Conservation (phyloP, 2,329 filamentous ascomycete genomes). For the Onygena corvina region DNA sequence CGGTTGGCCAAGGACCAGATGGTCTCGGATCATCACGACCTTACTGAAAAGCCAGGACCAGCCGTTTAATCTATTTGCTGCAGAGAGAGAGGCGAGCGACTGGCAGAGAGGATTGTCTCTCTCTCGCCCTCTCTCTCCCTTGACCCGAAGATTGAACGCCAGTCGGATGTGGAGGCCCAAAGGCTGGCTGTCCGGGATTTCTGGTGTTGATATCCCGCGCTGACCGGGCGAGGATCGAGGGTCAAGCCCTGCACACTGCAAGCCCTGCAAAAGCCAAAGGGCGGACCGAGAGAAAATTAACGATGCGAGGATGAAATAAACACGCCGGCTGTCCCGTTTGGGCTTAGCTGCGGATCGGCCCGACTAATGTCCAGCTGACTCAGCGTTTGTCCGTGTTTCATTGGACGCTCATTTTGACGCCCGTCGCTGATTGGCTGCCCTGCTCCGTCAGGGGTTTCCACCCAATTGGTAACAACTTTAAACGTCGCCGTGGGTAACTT, state of each 20-base stretch:
- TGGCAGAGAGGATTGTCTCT: not conserved
- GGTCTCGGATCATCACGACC: not conserved
- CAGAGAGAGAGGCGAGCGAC: not conserved
- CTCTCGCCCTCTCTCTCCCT: not conserved
- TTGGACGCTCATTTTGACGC: not conserved
- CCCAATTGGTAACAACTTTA: constrained; percentile 4
- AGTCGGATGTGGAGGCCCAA: not conserved
- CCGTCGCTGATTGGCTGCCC: constrained; percentile 1
- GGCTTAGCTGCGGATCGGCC: constrained; percentile 3
- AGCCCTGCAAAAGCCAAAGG: too few species aligned
- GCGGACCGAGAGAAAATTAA: too few species aligned
- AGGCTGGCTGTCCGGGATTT: too few species aligned
- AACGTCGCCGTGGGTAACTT: not conserved
- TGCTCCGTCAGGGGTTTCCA: not conserved
- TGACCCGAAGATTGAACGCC: too few species aligned
- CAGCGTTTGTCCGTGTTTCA: not conserved
- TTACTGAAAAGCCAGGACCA: too few species aligned
- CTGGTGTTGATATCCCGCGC: too few species aligned
- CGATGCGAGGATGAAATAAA: constrained; percentile 2
- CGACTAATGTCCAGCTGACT: constrained; percentile 2
- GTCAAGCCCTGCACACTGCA: too few species aligned
- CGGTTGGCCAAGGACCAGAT: constrained; percentile 4
- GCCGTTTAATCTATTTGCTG: not conserved
- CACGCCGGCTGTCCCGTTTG: not conserved
- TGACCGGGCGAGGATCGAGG: too few species aligned